phyloP scores from a whole-genome alignment of 352 stramenopile species.

The Pythium chondricola region DNA sequence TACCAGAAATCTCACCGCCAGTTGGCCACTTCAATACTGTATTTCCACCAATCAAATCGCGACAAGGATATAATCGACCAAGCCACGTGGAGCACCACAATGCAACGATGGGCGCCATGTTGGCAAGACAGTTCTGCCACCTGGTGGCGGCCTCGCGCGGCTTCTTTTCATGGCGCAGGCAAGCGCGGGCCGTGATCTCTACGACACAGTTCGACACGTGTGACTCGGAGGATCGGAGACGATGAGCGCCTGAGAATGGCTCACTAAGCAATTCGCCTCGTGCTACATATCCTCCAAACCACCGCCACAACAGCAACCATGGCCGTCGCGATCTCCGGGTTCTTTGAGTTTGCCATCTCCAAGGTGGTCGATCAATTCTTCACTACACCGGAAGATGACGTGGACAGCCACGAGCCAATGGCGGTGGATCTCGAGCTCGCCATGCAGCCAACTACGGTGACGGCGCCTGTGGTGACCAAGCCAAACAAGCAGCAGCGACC shows the following conservation, averaged over 20 bases:
- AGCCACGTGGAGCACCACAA: too few relatives aligned
- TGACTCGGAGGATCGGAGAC: too few relatives aligned
- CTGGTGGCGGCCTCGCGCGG: too few relatives aligned
- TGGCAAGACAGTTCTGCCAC: too few relatives aligned
- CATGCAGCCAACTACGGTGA: neutral
- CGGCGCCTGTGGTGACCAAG: slow-evolving; percentile 4
- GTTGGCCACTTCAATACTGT: too few relatives aligned
- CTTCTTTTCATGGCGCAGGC: too few relatives aligned
- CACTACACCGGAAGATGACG: neutral
- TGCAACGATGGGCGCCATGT: too few relatives aligned
- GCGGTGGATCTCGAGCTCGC: neutral
- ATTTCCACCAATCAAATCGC: too few relatives aligned
- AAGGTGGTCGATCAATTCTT: slow-evolving; percentile 25
- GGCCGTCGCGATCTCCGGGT: slow-evolving; percentile 20
- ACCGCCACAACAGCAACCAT: slow-evolving; percentile 8
- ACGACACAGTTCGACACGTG: too few relatives aligned
- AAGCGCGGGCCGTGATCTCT: too few relatives aligned
- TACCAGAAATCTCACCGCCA: too few relatives aligned
- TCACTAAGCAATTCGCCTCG: slow-evolving; percentile 14
- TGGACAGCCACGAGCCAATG: neutral
- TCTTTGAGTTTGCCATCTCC: slow-evolving; percentile 20
- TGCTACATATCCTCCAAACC: neutral
- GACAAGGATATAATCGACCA: too few relatives aligned
- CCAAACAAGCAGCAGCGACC: slow-evolving; percentile 1
- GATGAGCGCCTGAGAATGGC: neutral